Conservation (phyloP, 169 alveolate species). For the Pseudocohnilembus persalinus region DNA sequence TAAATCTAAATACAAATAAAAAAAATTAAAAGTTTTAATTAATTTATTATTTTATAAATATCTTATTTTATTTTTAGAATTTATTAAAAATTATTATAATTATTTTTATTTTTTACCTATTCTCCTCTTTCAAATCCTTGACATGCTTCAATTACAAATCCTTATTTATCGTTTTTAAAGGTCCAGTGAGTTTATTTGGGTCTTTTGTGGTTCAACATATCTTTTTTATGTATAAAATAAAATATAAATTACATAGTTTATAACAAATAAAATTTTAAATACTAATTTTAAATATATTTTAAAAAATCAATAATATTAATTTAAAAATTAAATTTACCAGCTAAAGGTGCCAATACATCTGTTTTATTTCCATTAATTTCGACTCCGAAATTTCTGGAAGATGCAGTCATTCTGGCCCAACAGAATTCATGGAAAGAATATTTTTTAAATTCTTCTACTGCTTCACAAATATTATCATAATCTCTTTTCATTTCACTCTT, state of each 20-base stretch:
- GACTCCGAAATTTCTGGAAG: constrained; percentile 80
- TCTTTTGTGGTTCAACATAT: constrained; percentile 83
- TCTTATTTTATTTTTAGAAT: not conserved
- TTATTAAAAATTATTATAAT: not conserved
- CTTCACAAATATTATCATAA: constrained; percentile 68
- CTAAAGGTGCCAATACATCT: constrained; percentile 86
- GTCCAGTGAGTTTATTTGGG: constrained; percentile 86
- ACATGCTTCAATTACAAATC: constrained; percentile 80
- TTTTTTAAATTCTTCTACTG: constrained; percentile 66
- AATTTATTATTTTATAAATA: too few relatives aligned
- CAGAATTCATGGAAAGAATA: constrained; percentile 73
- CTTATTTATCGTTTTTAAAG: constrained; percentile 66
- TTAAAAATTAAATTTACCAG: constrained; percentile 39
- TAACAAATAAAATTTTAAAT: not conserved
- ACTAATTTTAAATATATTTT: not conserved
- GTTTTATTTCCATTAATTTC: constrained; percentile 74
- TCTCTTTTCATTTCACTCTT: constrained; percentile 72
- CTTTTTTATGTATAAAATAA: not conserved
- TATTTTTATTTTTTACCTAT: constrained; percentile 47
- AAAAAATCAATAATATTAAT: too few relatives aligned
- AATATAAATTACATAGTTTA: too few relatives aligned
- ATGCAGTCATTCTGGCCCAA: constrained; percentile 77
- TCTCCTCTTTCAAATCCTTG: constrained; percentile 68
- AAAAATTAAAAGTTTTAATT: too few relatives aligned
- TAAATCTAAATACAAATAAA: too few relatives aligned